phyloP scores from a whole-genome alignment of 1,139 yeast species.

The Candida freyschussii region DNA sequence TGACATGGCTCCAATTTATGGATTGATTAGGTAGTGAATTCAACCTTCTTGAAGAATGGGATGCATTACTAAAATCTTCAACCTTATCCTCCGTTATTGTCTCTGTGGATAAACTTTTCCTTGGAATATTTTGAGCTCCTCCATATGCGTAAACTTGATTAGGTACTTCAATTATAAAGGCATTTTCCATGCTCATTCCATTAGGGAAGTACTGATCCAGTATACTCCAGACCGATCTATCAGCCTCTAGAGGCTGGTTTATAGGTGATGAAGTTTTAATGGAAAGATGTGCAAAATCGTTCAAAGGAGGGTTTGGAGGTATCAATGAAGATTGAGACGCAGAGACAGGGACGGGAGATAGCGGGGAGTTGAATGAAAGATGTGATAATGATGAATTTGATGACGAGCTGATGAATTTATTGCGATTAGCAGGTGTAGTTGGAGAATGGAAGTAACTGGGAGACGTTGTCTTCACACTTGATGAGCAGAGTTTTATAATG shows the following conservation, averaged over 20 bases:
- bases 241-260: conserved; percentile 49
- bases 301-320: conserved; percentile 14
- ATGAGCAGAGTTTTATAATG: conserved; percentile 36
- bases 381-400: conserved; percentile 5
- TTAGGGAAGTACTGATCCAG: conserved; percentile 58
- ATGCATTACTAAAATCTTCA: conserved; percentile 12
- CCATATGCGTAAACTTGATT: conserved; percentile 8
- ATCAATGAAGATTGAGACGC: conserved; percentile 20
- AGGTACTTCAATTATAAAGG: conserved; percentile 53
- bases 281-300: conserved; percentile 11
- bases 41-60: conserved; percentile 12
- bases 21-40: conserved; percentile 17
- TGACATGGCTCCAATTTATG: conserved; percentile 3
- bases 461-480: conserved; percentile 4
- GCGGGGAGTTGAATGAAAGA: conserved; percentile 22
- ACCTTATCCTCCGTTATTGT: conserved; percentile 23
- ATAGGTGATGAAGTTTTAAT: conserved; percentile 18
- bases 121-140: conserved; percentile 1
- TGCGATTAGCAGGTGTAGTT: conserved; percentile 8
- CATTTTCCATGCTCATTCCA: conserved; percentile 68
- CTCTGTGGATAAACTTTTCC: conserved; percentile 14
- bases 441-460: conserved; percentile 12
- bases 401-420: conserved; percentile 3
- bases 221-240: conserved; percentile 54
- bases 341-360: conserved; percentile 30